These are phyloP conservation scores for Hypoxylon lenormandii DNA, from an alignment of 495 filamentous ascomycete species.

Conservation along the genomic window DNA sequence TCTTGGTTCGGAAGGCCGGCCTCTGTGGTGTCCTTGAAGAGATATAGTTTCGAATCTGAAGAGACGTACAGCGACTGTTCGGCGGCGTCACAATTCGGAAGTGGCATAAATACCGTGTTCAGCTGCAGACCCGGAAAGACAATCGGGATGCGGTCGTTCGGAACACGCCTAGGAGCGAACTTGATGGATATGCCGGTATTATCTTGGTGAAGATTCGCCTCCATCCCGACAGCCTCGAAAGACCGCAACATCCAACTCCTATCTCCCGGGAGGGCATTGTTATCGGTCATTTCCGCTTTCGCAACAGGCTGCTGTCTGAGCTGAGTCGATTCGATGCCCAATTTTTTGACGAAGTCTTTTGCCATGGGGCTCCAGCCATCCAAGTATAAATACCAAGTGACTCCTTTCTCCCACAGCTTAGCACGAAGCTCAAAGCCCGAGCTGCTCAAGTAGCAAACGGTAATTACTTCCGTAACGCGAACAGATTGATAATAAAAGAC, in stretches of 20 bases:
- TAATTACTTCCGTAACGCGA: constrained; percentile 52
- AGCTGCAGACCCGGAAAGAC: constrained; percentile 44
- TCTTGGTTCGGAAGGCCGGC: constrained; percentile 64
- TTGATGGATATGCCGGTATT: not conserved
- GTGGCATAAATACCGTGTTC: constrained; percentile 64
- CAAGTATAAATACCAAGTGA: constrained; percentile 53
- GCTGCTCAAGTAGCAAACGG: constrained; percentile 48
- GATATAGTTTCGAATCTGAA: constrained; percentile 59
- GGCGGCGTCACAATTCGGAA: constrained; percentile 76
- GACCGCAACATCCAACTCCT: too few relatives aligned
- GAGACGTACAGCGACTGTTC: constrained; percentile 67
- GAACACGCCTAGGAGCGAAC: too few relatives aligned
- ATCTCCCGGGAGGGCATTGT: too few relatives aligned
- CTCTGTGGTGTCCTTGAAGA: constrained; percentile 73
- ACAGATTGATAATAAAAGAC: constrained; percentile 52
- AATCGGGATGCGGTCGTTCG: too few relatives aligned
- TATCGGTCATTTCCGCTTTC: constrained; percentile 14
- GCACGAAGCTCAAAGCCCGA: constrained; percentile 52
- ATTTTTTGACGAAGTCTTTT: not conserved
- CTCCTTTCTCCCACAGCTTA: constrained; percentile 39
- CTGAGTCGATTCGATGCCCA: not conserved
- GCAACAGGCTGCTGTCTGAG: constrained; percentile 37
- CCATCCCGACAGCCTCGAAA: not conserved
- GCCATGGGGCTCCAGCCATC: constrained; percentile 37
- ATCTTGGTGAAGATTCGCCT: not conserved